Evolutionary conservation across 176 grass and related monocot genomes (phyloP).

Genomic region (Canna indica): DNA sequence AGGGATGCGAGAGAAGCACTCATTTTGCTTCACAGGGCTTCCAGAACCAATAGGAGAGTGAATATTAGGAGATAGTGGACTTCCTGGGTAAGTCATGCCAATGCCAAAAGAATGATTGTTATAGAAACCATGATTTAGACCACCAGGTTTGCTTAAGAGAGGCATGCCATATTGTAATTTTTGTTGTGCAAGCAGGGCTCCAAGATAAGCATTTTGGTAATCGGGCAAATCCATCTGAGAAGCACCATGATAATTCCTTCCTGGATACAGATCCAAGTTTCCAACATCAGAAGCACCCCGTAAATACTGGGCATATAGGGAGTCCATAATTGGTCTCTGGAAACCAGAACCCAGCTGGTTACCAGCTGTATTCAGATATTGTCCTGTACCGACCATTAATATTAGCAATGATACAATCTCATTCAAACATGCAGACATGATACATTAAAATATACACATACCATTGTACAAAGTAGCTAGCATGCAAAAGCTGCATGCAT

Average conservation of each 20-base stretch:
- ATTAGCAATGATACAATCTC: not conserved
- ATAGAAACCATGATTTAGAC: slow-evolving; percentile 58
- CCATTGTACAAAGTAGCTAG: too few relatives aligned
- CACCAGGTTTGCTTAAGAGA: slow-evolving; percentile 50
- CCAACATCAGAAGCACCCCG: slow-evolving; percentile 45
- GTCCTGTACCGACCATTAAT: slow-evolving; percentile 26
- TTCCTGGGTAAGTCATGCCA: slow-evolving; percentile 52
- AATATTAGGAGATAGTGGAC: slow-evolving; percentile 38
- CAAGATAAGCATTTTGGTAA: slow-evolving; percentile 74
- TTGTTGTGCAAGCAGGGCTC: slow-evolving; percentile 58
- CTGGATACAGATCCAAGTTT: slow-evolving; percentile 51
- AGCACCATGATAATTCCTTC: slow-evolving; percentile 45
- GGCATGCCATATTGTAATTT: slow-evolving; percentile 69
- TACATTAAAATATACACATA: not conserved
- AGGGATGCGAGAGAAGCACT: slow-evolving; percentile 35
- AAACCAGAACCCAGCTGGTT: slow-evolving; percentile 46
- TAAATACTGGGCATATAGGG: slow-evolving; percentile 50
- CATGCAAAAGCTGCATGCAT: too few relatives aligned
- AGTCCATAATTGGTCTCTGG: slow-evolving; percentile 34
- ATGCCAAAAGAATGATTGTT: slow-evolving; percentile 44
- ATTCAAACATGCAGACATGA: not conserved
- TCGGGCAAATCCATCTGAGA: slow-evolving; percentile 53
- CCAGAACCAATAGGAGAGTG: slow-evolving; percentile 41
- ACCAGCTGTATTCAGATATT: slow-evolving; percentile 41
- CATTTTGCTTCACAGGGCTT: slow-evolving; percentile 54